Conservation (phyloP, 83 land plant genomes). For the Picea abies region DNA sequence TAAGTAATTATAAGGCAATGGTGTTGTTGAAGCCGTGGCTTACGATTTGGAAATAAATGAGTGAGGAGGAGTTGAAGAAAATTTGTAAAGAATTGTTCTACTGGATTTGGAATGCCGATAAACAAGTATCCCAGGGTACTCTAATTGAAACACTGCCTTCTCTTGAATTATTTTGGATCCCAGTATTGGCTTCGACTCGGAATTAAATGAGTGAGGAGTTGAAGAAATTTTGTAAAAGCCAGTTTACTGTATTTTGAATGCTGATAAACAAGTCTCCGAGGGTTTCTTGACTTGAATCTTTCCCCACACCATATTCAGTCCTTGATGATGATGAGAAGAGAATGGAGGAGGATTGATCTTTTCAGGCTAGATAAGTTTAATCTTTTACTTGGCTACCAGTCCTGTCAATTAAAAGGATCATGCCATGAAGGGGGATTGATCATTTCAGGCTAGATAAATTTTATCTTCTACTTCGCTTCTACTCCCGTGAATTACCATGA, state of each 20-base stretch:
- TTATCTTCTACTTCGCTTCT: too few relatives aligned
- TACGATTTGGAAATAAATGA: constrained; percentile 26
- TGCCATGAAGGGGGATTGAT: too few relatives aligned
- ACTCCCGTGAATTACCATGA: too few relatives aligned
- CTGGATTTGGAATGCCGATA: constrained; percentile 40
- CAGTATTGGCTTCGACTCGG: too few relatives aligned
- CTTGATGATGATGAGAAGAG: constrained; percentile 37
- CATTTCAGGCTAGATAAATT: too few relatives aligned
- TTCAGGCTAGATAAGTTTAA: too few relatives aligned
- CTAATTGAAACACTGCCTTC: constrained; percentile 25
- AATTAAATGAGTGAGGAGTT: too few relatives aligned
- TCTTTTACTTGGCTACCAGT: too few relatives aligned
- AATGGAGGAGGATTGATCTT: constrained; percentile 15
- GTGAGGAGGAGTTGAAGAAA: constrained; percentile 40
- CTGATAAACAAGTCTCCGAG: too few relatives aligned
- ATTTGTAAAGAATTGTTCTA: constrained; percentile 51
- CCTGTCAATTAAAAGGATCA: too few relatives aligned
- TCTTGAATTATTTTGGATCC: not conserved
- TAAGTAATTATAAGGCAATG: too few relatives aligned
- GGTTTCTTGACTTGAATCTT: constrained; percentile 24
- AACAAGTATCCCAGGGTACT: constrained; percentile 30
- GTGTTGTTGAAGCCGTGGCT: constrained; percentile 33
- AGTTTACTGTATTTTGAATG: too few relatives aligned
- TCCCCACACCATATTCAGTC: constrained; percentile 30
- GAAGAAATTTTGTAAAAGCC: not conserved